These are phyloP conservation scores for Pyrenophora graminea DNA, from an alignment of 2,329 filamentous ascomycete species.

Conservation along the genomic window DNA sequence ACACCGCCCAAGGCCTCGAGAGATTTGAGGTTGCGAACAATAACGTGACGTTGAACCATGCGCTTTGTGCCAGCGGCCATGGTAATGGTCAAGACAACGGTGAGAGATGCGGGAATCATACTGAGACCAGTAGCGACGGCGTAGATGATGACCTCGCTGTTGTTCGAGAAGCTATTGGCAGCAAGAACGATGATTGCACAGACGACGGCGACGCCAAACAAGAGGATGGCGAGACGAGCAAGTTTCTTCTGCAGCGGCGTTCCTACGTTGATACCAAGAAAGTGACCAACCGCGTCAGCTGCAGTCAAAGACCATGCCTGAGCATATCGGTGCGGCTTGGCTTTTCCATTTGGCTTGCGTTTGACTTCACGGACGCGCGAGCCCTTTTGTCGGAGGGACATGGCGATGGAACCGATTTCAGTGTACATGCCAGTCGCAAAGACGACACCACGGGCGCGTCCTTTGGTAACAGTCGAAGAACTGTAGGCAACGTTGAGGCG, in stretches of 20 bases:
- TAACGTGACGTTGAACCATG: constrained; percentile 43
- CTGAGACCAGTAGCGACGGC: constrained; percentile 46
- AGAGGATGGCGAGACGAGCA: constrained; percentile 38
- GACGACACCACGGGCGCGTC: constrained; percentile 69
- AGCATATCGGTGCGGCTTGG: constrained; percentile 48
- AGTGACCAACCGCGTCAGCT: constrained; percentile 42
- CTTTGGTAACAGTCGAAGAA: constrained; percentile 71
- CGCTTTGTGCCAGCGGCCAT: constrained; percentile 47
- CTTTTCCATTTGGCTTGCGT: constrained; percentile 43
- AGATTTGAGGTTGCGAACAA: constrained; percentile 44
- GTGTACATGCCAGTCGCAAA: constrained; percentile 71
- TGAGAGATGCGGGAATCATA: constrained; percentile 46
- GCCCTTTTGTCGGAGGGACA: constrained; percentile 6
- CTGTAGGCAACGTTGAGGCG: constrained; percentile 67
- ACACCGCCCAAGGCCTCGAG: constrained; percentile 44
- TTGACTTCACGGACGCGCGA: constrained; percentile 39
- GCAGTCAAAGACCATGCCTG: constrained; percentile 59
- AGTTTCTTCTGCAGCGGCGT: constrained; percentile 47
- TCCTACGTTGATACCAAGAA: constrained; percentile 48
- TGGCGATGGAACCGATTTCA: constrained; percentile 74
- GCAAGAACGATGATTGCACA: constrained; percentile 49
- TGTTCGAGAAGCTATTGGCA: constrained; percentile 40
- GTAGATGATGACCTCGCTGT: constrained; percentile 47
- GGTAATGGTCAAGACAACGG: constrained; percentile 47
- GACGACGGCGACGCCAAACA: constrained; percentile 45